Conservation (phyloP, 345 rosid genomes). For the Bruguiera sexangula region DNA sequence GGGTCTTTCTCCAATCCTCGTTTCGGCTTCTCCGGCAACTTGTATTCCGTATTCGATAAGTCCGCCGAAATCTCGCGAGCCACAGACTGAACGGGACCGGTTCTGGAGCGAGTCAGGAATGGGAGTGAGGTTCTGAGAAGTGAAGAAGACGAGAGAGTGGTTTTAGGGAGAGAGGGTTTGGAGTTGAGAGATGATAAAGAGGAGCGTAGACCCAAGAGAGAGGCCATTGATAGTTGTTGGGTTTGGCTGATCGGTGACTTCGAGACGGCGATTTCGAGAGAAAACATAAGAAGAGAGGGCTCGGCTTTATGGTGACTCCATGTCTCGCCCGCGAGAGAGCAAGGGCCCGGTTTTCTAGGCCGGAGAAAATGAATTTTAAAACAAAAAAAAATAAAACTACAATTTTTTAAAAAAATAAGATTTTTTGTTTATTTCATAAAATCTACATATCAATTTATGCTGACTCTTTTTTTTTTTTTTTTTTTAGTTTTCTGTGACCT, state of each 20-base stretch:
- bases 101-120: conserved; percentile 30
- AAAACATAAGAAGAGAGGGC: neutral
- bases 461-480: too few species aligned
- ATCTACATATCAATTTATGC: too few species aligned
- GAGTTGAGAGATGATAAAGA: conserved; percentile 45
- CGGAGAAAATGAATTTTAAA: too few species aligned
- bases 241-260: neutral
- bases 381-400: too few species aligned
- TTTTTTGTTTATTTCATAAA: too few species aligned
- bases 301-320: neutral
- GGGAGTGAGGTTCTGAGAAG: conserved; percentile 29
- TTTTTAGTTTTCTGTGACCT: too few species aligned
- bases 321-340: too few species aligned
- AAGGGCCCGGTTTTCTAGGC: too few species aligned
- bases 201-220: conserved; percentile 43
- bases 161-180: conserved; percentile 20
- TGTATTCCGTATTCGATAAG: conserved; percentile 35
- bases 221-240: conserved; percentile 42
- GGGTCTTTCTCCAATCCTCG: conserved; percentile 66
- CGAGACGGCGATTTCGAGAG: neutral
- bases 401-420: too few species aligned
- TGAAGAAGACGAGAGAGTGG: neutral
- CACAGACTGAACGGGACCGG: conserved; percentile 32
- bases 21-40: conserved; percentile 25
- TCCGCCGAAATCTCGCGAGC: conserved; percentile 57